Evolutionary conservation across 306 rosid genomes (phyloP), one percentile per base, ranked within the genome.

Genomic region (Malus orientalis): DNA sequence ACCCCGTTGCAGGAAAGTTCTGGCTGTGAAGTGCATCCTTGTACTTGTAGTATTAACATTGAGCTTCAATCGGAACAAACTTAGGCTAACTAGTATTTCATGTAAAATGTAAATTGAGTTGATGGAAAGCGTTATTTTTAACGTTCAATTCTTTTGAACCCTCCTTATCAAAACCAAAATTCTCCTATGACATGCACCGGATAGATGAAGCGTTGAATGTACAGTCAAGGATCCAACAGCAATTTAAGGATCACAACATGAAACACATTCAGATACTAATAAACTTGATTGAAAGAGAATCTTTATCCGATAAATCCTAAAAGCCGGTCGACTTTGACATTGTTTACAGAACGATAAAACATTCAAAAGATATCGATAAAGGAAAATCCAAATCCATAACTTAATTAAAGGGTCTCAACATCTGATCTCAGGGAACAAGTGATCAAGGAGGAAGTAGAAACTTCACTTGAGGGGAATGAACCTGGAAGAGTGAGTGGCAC

Each of bases 401-500:
- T 62, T 22, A 29, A 62, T 23, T 15, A 73, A 61, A 74, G 30
- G 44, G 32, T 30, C 70, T 45, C 49, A 29, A 29, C 70, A 25
- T 16, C 68, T 36, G 69, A 66, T 1, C 36, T 25, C 8, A 49
- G 3, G 15, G 51, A 36, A 20, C 42, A 40, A 40, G 66, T 23
- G 49, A 40, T 16, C 59, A 11, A 42, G 5, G 4, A 3, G 23
- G 60, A 44, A 14, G 32, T 14, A 69, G 49, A 15, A 5, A 45
- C 68, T 33, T 93, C 93, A 93, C 93, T 93, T 93, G 42, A 93
- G 96, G 79, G 98, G 97, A 81, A 93, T 93, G 75, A 93, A 93
- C 91, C 98, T 91, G 64, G 98, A 93, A 0, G 98, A 93, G 86
- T 93, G 98, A 38, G 98, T 93, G 61, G 98, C 98, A 86, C 98